Percentiles rank a stretch among this genome's conserved stretches.
These are phyloP conservation scores for Acacia confusa DNA, from an alignment of 306 rosid species.

Conservation along the genomic window DNA sequence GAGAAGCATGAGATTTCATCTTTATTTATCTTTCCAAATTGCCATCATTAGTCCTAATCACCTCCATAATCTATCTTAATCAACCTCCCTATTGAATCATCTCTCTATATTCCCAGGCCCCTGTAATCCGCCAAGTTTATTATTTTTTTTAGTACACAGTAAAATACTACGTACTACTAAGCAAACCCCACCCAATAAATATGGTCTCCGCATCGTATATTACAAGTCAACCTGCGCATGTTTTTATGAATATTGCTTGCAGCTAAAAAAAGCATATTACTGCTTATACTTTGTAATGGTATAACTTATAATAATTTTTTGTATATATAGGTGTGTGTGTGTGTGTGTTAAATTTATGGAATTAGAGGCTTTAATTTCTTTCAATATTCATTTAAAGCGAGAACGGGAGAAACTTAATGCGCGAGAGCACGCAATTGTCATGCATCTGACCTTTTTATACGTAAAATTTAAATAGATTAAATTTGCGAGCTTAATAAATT, in stretches of 20 bases:
- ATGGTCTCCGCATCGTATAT: background rate
- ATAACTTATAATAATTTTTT: background rate
- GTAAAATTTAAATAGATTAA: no score
- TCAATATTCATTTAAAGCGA: background rate
- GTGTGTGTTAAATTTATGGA: no score
- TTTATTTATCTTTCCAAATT: conserved; percentile 44
- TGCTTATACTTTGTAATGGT: background rate
- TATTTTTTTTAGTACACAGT: background rate
- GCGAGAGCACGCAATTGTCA: no score
- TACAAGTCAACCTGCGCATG: background rate
- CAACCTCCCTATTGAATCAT: conserved; percentile 17
- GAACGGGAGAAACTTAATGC: background rate
- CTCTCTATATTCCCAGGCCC: background rate
- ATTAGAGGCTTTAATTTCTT: no score
- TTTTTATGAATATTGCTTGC: background rate
- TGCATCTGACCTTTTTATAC: no score
- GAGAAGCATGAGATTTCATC: conserved; percentile 60
- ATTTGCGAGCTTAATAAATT: background rate
- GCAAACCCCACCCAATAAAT: background rate
- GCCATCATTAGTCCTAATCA: conserved; percentile 53
- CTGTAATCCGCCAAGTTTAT: background rate
- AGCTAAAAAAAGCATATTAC: background rate
- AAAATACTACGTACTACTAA: background rate
- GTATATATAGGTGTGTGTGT: no score
- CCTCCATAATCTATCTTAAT: conserved; percentile 39